Percentiles rank a stretch among this genome's conserved stretches.
phyloP scores from a whole-genome alignment of 257 asterid genomes.

The Mitragyna speciosa region DNA sequence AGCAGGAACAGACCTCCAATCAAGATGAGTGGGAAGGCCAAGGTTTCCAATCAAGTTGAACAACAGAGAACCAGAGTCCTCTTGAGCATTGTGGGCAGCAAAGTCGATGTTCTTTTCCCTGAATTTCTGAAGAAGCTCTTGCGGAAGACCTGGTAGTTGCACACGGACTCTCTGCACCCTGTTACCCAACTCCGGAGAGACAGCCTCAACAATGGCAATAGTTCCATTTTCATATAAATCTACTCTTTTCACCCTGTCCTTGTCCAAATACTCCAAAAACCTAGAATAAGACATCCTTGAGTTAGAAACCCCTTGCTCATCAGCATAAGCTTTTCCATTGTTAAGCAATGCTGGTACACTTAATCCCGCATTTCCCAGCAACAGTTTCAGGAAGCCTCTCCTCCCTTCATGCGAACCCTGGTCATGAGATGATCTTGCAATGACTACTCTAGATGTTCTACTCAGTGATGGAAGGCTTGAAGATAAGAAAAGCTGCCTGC shows the following conservation, averaged over 20 bases:
- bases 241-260: constrained; percentile 79
- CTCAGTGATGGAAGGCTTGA: constrained; percentile 49
- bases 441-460: constrained; percentile 42
- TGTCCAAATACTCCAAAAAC: constrained; percentile 90
- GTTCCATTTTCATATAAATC: constrained; percentile 92
- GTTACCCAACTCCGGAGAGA: constrained; percentile 89
- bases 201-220: constrained; percentile 90
- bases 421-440: constrained; percentile 49
- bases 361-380: constrained; percentile 70
- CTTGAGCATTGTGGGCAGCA: constrained; percentile 94
- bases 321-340: constrained; percentile 72
- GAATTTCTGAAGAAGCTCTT: constrained; percentile 94
- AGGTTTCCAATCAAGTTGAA: constrained; percentile 79
- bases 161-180: constrained; percentile 90
- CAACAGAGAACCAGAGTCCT: constrained; percentile 82
- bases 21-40: constrained; percentile 83
- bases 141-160: constrained; percentile 95
- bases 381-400: constrained; percentile 70
- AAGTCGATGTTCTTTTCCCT: constrained; percentile 92
- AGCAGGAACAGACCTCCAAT: constrained; percentile 97
- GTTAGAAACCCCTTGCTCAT: constrained; percentile 87
- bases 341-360: constrained; percentile 60
- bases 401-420: constrained; percentile 54
- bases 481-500: constrained; percentile 47
- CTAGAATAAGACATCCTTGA: constrained; percentile 97